Evolutionary conservation across 176 grass and related monocot species (phyloP), one percentile per base, ranked within the genome.

Genomic region (Carex myosuroides): DNA sequence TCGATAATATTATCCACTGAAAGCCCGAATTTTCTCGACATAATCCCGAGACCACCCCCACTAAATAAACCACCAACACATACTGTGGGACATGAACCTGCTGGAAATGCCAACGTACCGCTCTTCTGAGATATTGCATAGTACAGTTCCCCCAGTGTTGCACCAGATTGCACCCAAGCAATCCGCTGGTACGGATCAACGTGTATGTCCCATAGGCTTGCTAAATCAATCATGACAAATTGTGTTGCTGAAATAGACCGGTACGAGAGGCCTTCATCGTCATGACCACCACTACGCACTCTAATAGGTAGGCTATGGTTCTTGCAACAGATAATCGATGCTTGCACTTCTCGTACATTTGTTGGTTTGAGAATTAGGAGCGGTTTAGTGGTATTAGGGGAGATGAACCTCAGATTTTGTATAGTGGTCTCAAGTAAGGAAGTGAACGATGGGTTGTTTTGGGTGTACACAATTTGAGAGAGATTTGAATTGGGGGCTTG

Each of bases 211-310:
- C 85, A 70, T 8, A 95, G 84, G 20, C 64, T 67, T 6, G 82
- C 79, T 12, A 95, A 83, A 86, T 92, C 90, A 54, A 95, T 16
- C 26, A 95, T 78, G 13, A 79, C 84, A 81, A 95, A 92, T 24
- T 24, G 10, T 35, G n/a, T 86, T 64, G 16, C 21, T n/a, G 0
- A 17, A 74, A 1, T 81, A 26, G 83, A 18, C 60, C 88, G 69
- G 46, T 81, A 92, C 3, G 90, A 95, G 13, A 95, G 79, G 32
- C 93, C 93, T 86, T 95, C 88, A 32, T 87, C 91, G 79, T 95
- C 93, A 60, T 92, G 90, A 1, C 90, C 90, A 10, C 90, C 90
- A 81, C 93, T 90, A 70, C 88, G 86, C 29, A 79, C 61, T 74
- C 90, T 74, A 26, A 92, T 84, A 12, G 46, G 64, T 39, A 95